These are phyloP conservation scores for Fusarium verrucosum DNA, from an alignment of 2,329 filamentous ascomycete species.

Conservation along the genomic window DNA sequence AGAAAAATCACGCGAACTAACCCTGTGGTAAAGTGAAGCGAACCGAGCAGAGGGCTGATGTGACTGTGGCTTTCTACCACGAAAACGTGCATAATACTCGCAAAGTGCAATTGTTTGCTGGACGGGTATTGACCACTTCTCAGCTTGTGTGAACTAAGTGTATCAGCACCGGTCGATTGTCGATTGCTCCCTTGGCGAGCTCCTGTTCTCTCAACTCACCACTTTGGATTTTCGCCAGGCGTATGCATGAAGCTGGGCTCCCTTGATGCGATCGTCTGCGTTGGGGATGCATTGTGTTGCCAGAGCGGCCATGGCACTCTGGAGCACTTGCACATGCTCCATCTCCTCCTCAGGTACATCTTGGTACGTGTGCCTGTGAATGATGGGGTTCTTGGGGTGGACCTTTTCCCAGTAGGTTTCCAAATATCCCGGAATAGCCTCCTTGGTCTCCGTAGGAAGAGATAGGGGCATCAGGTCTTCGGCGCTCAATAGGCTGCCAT, in stretches of 20 bases:
- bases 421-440: constrained; percentile 60
- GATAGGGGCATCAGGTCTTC: constrained; percentile 44
- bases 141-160: constrained; percentile 51
- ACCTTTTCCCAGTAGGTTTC: constrained; percentile 64
- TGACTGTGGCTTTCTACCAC: constrained; percentile 59
- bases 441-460: constrained; percentile 53
- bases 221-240: constrained; percentile 60
- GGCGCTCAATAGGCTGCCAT: constrained; percentile 49
- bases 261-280: constrained; percentile 60
- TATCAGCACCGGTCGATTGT: constrained; percentile 29
- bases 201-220: constrained; percentile 53
- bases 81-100: constrained; percentile 65
- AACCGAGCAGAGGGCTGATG: constrained; percentile 60
- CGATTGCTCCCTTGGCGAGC: background rate
- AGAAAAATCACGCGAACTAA: constrained; percentile 52
- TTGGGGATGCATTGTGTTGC: constrained; percentile 61
- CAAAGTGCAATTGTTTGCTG: constrained; percentile 65
- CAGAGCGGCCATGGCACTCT: constrained; percentile 66
- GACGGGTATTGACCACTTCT: constrained; percentile 59
- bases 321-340: constrained; percentile 56
- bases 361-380: constrained; percentile 60
- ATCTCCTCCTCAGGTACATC: constrained; percentile 43
- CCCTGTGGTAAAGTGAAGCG: constrained; percentile 62
- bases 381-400: constrained; percentile 59
- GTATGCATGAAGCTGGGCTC: constrained; percentile 61